Conservation (phyloP, 139 green algal genomes). For the Coelastrella sp. region DNA sequence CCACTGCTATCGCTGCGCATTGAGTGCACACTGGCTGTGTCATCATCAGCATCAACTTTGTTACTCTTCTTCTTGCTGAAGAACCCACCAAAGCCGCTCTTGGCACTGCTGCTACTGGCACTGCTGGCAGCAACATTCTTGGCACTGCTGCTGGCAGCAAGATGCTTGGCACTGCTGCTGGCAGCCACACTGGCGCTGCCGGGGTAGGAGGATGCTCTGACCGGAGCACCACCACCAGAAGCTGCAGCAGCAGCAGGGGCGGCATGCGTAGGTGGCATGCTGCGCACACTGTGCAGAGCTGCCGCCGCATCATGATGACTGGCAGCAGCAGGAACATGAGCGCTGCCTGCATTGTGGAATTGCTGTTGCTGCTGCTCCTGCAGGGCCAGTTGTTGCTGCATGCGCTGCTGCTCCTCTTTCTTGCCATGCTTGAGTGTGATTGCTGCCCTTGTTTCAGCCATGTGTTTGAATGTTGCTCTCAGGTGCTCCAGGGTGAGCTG, state of each 20-base stretch:
- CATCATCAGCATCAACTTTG: not conserved
- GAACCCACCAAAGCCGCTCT: not conserved
- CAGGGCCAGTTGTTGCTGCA: not conserved
- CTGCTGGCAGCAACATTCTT: not conserved
- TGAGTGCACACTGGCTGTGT: not conserved
- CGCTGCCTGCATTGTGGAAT: not conserved
- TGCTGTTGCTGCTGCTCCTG: slow-evolving; percentile 5
- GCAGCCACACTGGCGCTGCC: not conserved
- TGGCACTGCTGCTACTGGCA: not conserved
- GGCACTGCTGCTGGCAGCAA: not conserved
- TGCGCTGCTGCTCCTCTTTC: not conserved
- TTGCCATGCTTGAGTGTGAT: not conserved
- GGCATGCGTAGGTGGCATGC: not conserved
- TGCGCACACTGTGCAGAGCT: not conserved
- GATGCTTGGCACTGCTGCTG: not conserved
- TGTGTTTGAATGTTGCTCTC: not conserved
- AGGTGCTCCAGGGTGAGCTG: not conserved
- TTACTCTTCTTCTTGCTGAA: not conserved
- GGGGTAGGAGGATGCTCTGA: not conserved
- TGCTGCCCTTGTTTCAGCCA: not conserved
- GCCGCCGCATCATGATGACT: not conserved
- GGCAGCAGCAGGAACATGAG: not conserved
- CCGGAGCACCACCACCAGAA: not conserved
- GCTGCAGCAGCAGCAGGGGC: not conserved
- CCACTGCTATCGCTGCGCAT: not conserved